Evolutionary conservation across 345 rosid species (phyloP).

Genomic region (Crucihimalaya himalaica): DNA sequence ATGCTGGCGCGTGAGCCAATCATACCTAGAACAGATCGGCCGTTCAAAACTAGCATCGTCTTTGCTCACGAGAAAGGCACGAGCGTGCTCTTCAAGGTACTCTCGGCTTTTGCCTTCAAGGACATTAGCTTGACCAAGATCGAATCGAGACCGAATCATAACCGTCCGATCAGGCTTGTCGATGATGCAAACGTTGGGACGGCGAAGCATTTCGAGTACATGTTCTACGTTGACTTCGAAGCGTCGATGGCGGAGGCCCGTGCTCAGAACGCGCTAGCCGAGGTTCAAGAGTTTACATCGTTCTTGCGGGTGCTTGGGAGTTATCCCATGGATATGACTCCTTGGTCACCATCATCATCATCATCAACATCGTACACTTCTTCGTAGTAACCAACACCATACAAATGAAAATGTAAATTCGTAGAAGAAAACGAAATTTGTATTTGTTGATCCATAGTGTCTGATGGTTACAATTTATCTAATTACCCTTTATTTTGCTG

Average conservation of each 20-base stretch:
- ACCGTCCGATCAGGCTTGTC: slow-evolving; percentile 69
- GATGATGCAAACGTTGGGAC: slow-evolving; percentile 81
- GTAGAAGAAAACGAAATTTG: not conserved
- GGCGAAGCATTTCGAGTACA: slow-evolving; percentile 88
- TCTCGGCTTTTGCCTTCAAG: slow-evolving; percentile 81
- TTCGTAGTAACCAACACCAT: not conserved
- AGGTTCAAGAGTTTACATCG: slow-evolving; percentile 93
- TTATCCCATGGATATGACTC: slow-evolving; percentile 95
- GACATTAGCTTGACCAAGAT: slow-evolving; percentile 83
- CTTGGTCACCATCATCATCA: slow-evolving; percentile 85
- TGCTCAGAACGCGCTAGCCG: slow-evolving; percentile 89
- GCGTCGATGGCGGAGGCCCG: slow-evolving; percentile 89
- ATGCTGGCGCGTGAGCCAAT: slow-evolving; percentile 94
- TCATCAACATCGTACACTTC: not conserved
- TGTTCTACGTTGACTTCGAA: slow-evolving; percentile 88
- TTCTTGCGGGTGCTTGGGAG: slow-evolving; percentile 89
- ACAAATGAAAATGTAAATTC: not conserved
- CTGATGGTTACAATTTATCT: not conserved
- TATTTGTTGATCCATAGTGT: not conserved
- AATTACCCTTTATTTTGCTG: too few relatives aligned
- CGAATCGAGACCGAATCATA: slow-evolving; percentile 83
- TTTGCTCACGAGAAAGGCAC: slow-evolving; percentile 91
- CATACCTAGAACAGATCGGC: slow-evolving; percentile 82
- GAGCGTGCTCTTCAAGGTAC: slow-evolving; percentile 78
- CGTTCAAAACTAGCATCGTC: slow-evolving; percentile 90